A percentile compares a stretch with the other conserved stretches of the same genome.
Evolutionary conservation across 495 filamentous ascomycete genomes (phyloP).

Genomic region (Annulohypoxylon nitens): DNA sequence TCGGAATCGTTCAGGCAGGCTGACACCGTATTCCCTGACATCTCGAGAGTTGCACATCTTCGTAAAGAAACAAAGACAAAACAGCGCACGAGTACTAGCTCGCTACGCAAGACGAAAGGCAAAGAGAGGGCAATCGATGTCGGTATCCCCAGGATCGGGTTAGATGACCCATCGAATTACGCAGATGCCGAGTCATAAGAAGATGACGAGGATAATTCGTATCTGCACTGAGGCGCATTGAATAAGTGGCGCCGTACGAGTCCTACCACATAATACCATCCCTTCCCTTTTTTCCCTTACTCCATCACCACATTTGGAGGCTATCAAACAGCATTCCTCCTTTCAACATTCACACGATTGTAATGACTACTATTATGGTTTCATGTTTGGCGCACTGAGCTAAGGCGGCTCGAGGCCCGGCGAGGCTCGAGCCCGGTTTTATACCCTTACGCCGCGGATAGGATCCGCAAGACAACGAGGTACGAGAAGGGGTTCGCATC

Average conservation of each 20-base stretch:
- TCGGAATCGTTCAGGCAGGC: conserved; percentile 25
- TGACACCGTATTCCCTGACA: conserved; percentile 44
- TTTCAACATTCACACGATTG: conserved; percentile 20
- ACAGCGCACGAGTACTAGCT: conserved; percentile 38
- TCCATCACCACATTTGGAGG: background rate
- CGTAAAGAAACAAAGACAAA: conserved; percentile 52
- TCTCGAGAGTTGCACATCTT: conserved; percentile 46
- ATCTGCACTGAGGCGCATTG: background rate
- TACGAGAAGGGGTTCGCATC: conserved; percentile 1
- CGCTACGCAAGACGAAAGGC: conserved; percentile 30
- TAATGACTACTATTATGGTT: conserved; percentile 39
- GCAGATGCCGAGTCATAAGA: conserved; percentile 32
- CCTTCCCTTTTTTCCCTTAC: conserved; percentile 2
- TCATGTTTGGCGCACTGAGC: conserved; percentile 37
- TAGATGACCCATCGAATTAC: conserved; percentile 32
- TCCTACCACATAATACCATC: background rate
- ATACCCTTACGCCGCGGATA: conserved; percentile 28
- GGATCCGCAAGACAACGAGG: conserved; percentile 1
- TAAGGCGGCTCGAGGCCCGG: conserved; percentile 28
- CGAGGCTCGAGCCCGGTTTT: conserved; percentile 39
- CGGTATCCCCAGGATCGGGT: conserved; percentile 14
- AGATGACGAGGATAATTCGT: conserved; percentile 5
- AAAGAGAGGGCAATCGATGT: conserved; percentile 32
- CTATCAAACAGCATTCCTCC: background rate
- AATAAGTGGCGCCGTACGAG: background rate